Evolutionary conservation across 805 yeast genomes (phyloP), one percentile per base, ranked within the genome.

Genomic region (Candida quercuum): DNA sequence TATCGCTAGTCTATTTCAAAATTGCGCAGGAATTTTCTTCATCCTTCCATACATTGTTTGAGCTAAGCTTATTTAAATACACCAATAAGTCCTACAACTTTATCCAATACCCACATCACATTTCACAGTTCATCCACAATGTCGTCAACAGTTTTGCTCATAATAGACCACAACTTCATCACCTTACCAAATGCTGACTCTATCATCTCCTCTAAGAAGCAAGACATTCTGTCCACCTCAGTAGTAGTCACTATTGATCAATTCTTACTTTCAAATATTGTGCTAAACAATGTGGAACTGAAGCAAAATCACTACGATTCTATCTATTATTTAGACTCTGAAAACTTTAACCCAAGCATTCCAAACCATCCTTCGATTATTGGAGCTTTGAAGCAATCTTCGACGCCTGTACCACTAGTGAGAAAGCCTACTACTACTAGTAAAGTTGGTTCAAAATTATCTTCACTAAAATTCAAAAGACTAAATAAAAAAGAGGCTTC

Each of bases 401-500:
- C 41, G 24, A 16, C 40, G 9, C 28, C 44, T 2, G 36, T 43
- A 27, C 28, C 47, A 24, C 28, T 44, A 3, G 38, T 37, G 16
- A 41, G 38, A 17, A 39, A 14, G 11, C 9, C 37, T 13, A 3
- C 34, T 12, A 18, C 37, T 27, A 12, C 27, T 7, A 9, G 39
- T 4, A 49, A 49, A 30, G 43, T 42, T 9, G 52, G 56, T 8
- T 36, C 54, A 21, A 54, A 54, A 41, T 33, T 54, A 25, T 50
- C 59, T 11, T 41, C 43, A 24, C 44, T 54, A 19, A 54, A 50
- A 35, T 52, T 54, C 35, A 54, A 54, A 36, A 53, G 45, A 36
- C 21, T 53, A 20, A 33, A 33, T 12, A 47, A 48, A 36, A 49
- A 49, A 38, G 34, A 32, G 5, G 36, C 38, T 5, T 27, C 45